Conservation (phyloP, 345 rosid species). For the Citrus inodora region DNA sequence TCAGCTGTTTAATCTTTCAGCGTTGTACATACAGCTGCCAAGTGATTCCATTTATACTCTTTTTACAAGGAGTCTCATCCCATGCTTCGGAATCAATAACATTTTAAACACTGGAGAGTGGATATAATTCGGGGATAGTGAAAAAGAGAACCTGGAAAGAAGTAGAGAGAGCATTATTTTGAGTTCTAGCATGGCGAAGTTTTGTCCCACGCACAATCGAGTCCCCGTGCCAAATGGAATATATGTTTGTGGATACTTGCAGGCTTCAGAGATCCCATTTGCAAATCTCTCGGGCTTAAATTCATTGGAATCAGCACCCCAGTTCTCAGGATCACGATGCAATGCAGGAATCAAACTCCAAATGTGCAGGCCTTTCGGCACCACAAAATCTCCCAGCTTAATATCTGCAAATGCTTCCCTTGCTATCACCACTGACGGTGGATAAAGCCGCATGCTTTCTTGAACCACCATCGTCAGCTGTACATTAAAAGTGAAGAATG, state of each 20-base stretch:
- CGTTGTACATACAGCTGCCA: neutral
- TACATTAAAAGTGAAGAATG: neutral
- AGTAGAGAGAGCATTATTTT: conserved; percentile 22
- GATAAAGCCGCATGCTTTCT: conserved; percentile 27
- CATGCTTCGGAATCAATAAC: conserved; percentile 19
- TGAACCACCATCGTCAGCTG: conserved; percentile 29
- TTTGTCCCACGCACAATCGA: conserved; percentile 34
- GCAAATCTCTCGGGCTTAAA: conserved; percentile 47
- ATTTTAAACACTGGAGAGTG: conserved; percentile 33
- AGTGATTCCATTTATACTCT: neutral
- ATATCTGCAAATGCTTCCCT: conserved; percentile 21
- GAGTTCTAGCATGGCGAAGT: conserved; percentile 34
- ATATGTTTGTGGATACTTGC: conserved; percentile 32
- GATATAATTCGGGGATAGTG: conserved; percentile 25
- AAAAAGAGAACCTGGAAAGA: conserved; percentile 29
- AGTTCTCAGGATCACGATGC: conserved; percentile 27
- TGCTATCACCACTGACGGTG: conserved; percentile 7
- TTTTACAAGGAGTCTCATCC: conserved; percentile 19
- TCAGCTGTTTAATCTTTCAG: no score
- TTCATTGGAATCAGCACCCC: conserved; percentile 45
- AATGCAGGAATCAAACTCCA: conserved; percentile 14
- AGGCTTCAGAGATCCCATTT: conserved; percentile 32
- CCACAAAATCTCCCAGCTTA: conserved; percentile 26
- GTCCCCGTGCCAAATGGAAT: conserved; percentile 35
- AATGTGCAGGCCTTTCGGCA: conserved; percentile 31